Base-by-base conservation (phyloP, 73 alveolate genomes). In the Paramecium tetraurelia region DNA sequence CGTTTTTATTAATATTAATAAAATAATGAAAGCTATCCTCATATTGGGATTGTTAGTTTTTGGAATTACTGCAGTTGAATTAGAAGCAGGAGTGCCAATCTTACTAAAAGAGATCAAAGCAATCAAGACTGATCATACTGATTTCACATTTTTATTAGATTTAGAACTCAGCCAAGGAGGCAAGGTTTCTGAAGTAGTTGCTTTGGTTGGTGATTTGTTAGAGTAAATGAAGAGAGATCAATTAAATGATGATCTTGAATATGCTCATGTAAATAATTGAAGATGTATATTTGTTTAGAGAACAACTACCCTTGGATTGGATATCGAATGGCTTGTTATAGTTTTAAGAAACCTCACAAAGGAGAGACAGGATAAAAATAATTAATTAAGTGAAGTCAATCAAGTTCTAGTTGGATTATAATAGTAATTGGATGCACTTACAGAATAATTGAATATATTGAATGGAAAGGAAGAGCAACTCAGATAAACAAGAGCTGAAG, bases 71-170 rank as follows among this genome's bases (percentile, higher is more conserved):
- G 90, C 90, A 1, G 90, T 80, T 5, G 70, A 80, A 46, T 46
- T 80, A 35, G 90, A 80, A 80, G 36, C 90, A 24, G 90, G 90
- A 44, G 58, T 80, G 29, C 90, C 90, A 21, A 80, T 80, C 10
- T 35, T 80, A 46, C 75, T 80, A 43, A 80, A 80, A 63, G 90
- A 80, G 57, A 80, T 80, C 50, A 80, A 48, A 35, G 90, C 90
- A 80, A 41, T 80, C 57, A 80, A 80, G 31, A 31, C 90, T 44
- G 90, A 80, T 21, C 46, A 80, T 80, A 31, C 90, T n/a, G 90
- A 80, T 7, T 80, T 80, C 57, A 80, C 46, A 46, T 31, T 31
- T 63, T 48, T 80, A 46, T 80, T 80, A 22, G 90, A 80, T 80
- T 80, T 80, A 11, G 90, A 80, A 35, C 90, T 80, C 27, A 44